A percentile compares a stretch with the other conserved stretches of the same genome.
phyloP scores from a whole-genome alignment of 345 rosid species.

The Aegle marmelos region DNA sequence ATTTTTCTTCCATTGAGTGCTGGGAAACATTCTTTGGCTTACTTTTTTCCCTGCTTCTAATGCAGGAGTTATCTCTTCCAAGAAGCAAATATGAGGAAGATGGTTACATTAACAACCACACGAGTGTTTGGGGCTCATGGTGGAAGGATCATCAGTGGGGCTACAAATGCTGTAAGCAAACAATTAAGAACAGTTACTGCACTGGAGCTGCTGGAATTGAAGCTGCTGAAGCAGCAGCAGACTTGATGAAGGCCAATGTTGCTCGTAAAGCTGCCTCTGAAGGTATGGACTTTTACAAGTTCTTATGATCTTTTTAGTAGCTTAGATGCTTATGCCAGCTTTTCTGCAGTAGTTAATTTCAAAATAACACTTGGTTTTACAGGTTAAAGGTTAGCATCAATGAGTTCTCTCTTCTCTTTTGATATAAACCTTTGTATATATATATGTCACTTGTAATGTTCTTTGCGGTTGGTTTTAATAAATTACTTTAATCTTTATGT shows the following conservation, averaged over 20 bases:
- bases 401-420: background rate
- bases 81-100: slow-evolving; percentile 71
- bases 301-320: background rate
- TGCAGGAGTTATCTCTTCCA: slow-evolving; percentile 47
- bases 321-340: background rate
- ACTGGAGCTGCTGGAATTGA: slow-evolving; percentile 78
- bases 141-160: slow-evolving; percentile 93
- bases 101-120: slow-evolving; percentile 55
- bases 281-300: slow-evolving; percentile 22
- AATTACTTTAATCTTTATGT: background rate
- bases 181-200: slow-evolving; percentile 71
- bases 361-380: background rate
- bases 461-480: background rate
- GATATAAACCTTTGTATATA: background rate
- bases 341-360: background rate
- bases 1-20: background rate
- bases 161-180: slow-evolving; percentile 76
- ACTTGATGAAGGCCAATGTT: slow-evolving; percentile 70
- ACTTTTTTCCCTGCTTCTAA: background rate
- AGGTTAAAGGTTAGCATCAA: too few species aligned
- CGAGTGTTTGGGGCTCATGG: slow-evolving; percentile 91
- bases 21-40: background rate
- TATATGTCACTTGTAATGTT: background rate
- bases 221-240: slow-evolving; percentile 71
- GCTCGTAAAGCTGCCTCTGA: slow-evolving; percentile 49